phyloP scores from a whole-genome alignment of 2,329 filamentous ascomycete species.

The Colletotrichum lindemuthianum region DNA sequence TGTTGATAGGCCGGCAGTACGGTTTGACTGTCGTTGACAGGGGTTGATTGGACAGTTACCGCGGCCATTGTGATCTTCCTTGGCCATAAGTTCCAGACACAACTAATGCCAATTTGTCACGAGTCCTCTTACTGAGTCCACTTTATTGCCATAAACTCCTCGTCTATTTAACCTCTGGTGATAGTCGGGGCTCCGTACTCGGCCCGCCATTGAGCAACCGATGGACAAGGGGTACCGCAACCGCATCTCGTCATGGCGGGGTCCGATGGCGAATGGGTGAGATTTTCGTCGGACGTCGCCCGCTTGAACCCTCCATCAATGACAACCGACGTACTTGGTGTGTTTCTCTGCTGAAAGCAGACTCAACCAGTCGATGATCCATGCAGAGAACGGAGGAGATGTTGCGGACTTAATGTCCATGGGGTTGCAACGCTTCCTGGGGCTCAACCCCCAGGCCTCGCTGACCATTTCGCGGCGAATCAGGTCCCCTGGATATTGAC shows the following conservation, averaged over 20 bases:
- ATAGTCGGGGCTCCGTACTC: not conserved
- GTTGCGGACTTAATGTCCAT: not conserved
- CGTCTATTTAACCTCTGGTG: not conserved
- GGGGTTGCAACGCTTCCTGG: not conserved
- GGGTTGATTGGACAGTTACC: not conserved
- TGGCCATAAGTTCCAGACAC: not conserved
- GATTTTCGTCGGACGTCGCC: conserved; percentile 17
- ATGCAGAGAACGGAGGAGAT: not conserved
- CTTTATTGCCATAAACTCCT: not conserved
- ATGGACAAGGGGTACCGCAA: conserved; percentile 4
- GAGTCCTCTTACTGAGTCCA: not conserved
- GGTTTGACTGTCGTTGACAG: conserved; percentile 23
- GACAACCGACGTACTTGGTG: not conserved
- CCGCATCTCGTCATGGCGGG: conserved; percentile 26
- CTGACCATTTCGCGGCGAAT: not conserved
- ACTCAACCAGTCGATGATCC: not conserved
- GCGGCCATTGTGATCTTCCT: not conserved
- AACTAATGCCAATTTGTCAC: not conserved
- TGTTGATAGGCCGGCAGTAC: conserved; percentile 46
- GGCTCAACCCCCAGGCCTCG: not conserved
- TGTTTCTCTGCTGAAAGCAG: not conserved
- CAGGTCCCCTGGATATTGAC: not conserved
- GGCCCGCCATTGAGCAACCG: not conserved
- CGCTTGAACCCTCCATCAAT: conserved; percentile 4
- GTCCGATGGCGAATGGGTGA: conserved; percentile 18